Percentiles rank a stretch among this genome's conserved stretches.
These are phyloP conservation scores for Aspergillus cavernicola DNA, from an alignment of 495 filamentous ascomycete genomes.

Conservation along the genomic window DNA sequence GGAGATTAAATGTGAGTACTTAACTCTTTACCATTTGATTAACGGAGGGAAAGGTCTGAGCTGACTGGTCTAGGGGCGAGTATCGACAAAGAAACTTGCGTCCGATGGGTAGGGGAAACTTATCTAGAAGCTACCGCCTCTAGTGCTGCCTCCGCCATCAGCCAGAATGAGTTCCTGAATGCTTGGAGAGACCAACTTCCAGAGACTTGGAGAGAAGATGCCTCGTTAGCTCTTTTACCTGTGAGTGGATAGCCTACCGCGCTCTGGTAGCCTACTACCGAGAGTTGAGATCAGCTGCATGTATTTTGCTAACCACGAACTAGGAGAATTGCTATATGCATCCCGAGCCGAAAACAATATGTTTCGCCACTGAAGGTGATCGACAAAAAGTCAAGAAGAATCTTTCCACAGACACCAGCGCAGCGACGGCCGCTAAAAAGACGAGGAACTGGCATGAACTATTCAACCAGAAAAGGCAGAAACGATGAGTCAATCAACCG, in stretches of 20 bases:
- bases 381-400: constrained; percentile 32
- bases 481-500: constrained; percentile 12
- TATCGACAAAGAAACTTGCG: constrained; percentile 42
- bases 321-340: constrained; percentile 35
- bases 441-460: constrained; percentile 87
- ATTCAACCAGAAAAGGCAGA: constrained; percentile 52
- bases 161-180: constrained; percentile 47
- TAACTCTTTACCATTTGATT: not conserved
- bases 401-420: constrained; percentile 26
- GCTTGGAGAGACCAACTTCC: constrained; percentile 57
- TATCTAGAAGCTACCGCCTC: constrained; percentile 49
- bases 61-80: constrained; percentile 37
- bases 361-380: constrained; percentile 33
- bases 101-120: constrained; percentile 49
- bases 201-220: constrained; percentile 54
- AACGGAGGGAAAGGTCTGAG: too few species aligned
- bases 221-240: constrained; percentile 42
- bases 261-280: not conserved
- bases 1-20: constrained; percentile 41
- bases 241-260: constrained; percentile 19
- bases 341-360: constrained; percentile 39
- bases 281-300: not conserved
- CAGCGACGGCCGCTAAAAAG: constrained; percentile 43
- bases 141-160: constrained; percentile 27
- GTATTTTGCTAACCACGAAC: not conserved